phyloP scores from a whole-genome alignment of 768 basidiomycete species.

The Amanita phalloides region DNA sequence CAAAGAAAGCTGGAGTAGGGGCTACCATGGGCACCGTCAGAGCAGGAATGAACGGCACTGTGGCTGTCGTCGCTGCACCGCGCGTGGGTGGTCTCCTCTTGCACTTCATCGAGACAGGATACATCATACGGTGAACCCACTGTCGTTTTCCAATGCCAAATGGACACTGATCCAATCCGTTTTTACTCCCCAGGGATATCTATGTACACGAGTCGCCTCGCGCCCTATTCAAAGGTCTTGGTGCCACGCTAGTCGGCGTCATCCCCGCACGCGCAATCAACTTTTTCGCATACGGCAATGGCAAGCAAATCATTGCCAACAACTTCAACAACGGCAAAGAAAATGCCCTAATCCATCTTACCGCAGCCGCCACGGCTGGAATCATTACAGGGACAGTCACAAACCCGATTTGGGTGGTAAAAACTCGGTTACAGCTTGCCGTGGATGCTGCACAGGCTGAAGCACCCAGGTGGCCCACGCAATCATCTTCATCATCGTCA shows the following conservation, averaged over 20 bases:
- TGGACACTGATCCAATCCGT: background rate
- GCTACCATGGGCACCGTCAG: conserved; percentile 9
- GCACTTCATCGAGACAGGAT: conserved; percentile 10
- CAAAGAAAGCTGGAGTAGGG: conserved; percentile 7
- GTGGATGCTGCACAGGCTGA: conserved; percentile 6
- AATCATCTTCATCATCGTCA: too few species aligned
- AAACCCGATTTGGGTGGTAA: conserved; percentile 99
- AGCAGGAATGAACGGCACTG: too few species aligned
- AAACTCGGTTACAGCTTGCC: conserved; percentile 84
- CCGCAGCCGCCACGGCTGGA: conserved; percentile 80
- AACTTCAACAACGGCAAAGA: conserved; percentile 72
- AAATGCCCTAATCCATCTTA: conserved; percentile 77
- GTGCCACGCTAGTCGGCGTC: conserved; percentile 89
- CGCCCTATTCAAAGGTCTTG: conserved; percentile 91
- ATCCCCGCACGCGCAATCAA: conserved; percentile 95
- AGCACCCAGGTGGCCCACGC: background rate
- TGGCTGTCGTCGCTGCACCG: conserved; percentile 6
- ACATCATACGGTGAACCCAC: conserved; percentile 45
- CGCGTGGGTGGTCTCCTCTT: conserved; percentile 16
- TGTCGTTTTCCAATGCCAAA: background rate
- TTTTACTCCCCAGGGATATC: conserved; percentile 53
- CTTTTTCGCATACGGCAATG: conserved; percentile 97
- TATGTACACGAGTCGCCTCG: conserved; percentile 80
- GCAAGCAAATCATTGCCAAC: conserved; percentile 83
- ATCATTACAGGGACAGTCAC: conserved; percentile 82